Evolutionary conservation across 176 grass and related monocot genomes (phyloP), one percentile per base, ranked within the genome.

Genomic region (Eleusine coracana): DNA sequence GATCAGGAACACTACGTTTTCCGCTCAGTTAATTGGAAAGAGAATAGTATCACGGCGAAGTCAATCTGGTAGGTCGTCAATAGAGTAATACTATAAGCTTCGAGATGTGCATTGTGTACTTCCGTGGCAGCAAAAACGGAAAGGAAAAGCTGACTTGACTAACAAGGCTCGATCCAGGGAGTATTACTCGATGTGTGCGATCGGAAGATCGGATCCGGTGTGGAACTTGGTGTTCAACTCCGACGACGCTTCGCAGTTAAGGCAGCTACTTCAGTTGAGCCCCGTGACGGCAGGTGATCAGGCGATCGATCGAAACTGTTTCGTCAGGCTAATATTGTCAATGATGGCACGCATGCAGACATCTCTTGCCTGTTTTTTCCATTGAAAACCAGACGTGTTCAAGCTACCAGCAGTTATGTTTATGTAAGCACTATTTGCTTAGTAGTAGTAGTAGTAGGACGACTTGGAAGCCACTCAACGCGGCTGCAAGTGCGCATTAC

Each of bases 161-260:
- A 20, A 1, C 13, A 46, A 14, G 58, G 25, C 17, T 60, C 15
- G 56, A 59, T 5, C 15, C 3, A 34, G 5, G 9, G 9, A 27
- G 10, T 27, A 5, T 17, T 49, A 17, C 59, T 69, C 51, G 59
- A 41, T 12, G 64, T 0, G 21, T 54, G 70, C 0, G 28, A 78
- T 78, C 60, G 7, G 45, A 20, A 5, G 36, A 77, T 79, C 10
- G 7, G 77, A 61, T 81, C 20, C 51, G 21, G 37, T 34, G 71
- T 70, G 85, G 50, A 50, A 81, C 25, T 54, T 17, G 76, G 74
- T 14, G 66, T 78, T 71, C 66, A 66, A 59, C 68, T 20, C 80
- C 70, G 3, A 34, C n/a, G 84, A 68, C 48, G 60, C 61, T 58
- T 86, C 13, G 36, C n/a, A 17, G 25, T 27, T 15, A 80, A 80